Percentiles rank a stretch among this genome's conserved stretches.
Conservation (phyloP, 305 asterid species). For the Fraxinus greggii region DNA sequence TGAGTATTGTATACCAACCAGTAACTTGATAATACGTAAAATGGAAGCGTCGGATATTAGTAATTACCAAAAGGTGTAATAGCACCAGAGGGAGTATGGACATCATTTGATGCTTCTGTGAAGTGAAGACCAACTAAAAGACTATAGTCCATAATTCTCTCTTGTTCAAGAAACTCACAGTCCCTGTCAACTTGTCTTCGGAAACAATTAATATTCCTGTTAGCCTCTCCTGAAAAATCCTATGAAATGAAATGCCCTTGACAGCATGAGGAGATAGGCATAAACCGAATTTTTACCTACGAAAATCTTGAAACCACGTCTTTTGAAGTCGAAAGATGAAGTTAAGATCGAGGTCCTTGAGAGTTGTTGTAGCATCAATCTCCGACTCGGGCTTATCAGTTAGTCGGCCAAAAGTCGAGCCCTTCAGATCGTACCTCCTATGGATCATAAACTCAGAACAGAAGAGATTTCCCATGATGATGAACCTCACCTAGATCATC, state of each 20-base stretch:
- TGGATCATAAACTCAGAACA: conserved; percentile 73
- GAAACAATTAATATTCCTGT: neutral
- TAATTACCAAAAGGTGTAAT: conserved; percentile 54
- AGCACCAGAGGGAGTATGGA: conserved; percentile 47
- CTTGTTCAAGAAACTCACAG: conserved; percentile 87
- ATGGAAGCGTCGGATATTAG: neutral
- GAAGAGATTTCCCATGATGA: conserved; percentile 89
- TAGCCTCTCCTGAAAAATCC: neutral
- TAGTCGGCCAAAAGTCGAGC: conserved; percentile 90
- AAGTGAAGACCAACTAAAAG: conserved; percentile 89
- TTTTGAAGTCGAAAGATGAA: conserved; percentile 74
- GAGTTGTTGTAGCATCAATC: conserved; percentile 86
- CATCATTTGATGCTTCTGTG: conserved; percentile 51
- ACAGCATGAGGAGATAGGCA: neutral
- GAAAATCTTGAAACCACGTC: conserved; percentile 86
- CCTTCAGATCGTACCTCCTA: conserved; percentile 77
- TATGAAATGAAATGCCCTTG: neutral
- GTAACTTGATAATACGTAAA: neutral
- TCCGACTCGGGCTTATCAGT: conserved; percentile 92
- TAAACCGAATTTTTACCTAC: conserved; percentile 44
- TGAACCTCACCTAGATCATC: conserved; percentile 66
- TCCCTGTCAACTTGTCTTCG: conserved; percentile 91
- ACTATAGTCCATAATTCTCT: conserved; percentile 91
- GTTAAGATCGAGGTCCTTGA: conserved; percentile 93
- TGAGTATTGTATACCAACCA: neutral